Conservation (phyloP, 768 basidiomycete species). For the Suillus placidus region DNA sequence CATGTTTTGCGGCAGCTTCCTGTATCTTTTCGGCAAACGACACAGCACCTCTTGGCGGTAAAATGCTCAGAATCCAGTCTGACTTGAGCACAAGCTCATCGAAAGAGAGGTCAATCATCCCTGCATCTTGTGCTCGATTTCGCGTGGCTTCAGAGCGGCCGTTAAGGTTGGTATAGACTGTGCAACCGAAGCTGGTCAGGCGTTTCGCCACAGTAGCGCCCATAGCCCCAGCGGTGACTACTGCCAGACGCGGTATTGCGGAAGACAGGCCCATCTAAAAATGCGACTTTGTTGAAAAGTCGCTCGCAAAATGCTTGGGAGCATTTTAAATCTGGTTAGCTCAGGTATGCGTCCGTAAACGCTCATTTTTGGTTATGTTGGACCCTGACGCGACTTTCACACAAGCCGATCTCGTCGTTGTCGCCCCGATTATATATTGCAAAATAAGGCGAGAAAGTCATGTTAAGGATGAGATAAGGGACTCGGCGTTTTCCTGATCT, state of each 20-base stretch:
- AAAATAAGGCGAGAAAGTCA: no score
- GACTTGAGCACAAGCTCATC: conserved; percentile 39
- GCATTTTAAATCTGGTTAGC: no score
- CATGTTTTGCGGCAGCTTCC: background rate
- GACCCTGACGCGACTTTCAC: no score
- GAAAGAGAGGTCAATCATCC: conserved; percentile 47
- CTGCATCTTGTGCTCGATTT: conserved; percentile 51
- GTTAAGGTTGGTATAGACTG: conserved; percentile 56
- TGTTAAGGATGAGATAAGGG: no score
- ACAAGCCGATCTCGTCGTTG: no score
- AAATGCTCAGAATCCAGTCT: conserved; percentile 55
- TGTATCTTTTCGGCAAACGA: conserved; percentile 42
- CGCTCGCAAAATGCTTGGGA: no score
- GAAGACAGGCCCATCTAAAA: conserved; percentile 12
- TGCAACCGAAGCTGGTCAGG: conserved; percentile 48
- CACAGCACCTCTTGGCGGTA: conserved; percentile 57
- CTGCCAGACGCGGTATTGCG: conserved; percentile 39
- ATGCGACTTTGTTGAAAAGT: no score
- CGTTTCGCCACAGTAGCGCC: conserved; percentile 56
- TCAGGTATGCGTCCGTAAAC: no score
- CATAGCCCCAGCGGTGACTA: conserved; percentile 63
- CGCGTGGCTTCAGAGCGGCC: conserved; percentile 54
- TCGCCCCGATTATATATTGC: no score
- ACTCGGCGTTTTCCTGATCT: no score
- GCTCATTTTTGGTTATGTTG: no score